A percentile compares a stretch with the other conserved stretches of the same genome.
phyloP scores from a whole-genome alignment of 2,329 filamentous ascomycete species.

The Beauveria scarabaeidicola region DNA sequence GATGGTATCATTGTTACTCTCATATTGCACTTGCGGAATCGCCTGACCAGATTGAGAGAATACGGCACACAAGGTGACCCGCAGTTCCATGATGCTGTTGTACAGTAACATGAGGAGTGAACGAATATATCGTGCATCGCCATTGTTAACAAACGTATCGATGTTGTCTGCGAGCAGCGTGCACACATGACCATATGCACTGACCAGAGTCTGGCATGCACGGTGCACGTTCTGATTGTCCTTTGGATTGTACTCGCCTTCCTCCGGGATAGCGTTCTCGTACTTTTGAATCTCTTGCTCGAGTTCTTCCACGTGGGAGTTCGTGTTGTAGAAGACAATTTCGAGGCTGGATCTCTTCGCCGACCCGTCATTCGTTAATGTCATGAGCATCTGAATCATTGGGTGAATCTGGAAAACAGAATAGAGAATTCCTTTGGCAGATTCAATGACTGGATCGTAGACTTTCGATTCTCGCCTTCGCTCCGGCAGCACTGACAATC shows the following conservation, averaged over 20 bases:
- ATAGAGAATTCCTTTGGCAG: conserved; percentile 58
- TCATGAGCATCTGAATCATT: conserved; percentile 57
- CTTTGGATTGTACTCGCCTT: conserved; percentile 36
- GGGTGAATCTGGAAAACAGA: conserved; percentile 61
- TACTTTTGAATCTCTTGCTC: conserved; percentile 58
- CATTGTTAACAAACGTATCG: conserved; percentile 55
- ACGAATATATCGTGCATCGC: conserved; percentile 58
- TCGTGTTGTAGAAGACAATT: conserved; percentile 60
- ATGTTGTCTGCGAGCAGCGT: conserved; percentile 52
- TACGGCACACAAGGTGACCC: conserved; percentile 40
- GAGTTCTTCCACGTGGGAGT: conserved; percentile 56
- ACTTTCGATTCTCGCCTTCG: conserved; percentile 53
- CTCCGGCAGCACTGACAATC: conserved; percentile 55
- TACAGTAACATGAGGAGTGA: conserved; percentile 56
- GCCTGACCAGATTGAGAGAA: conserved; percentile 18
- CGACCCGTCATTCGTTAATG: conserved; percentile 51
- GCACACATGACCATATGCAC: conserved; percentile 58
- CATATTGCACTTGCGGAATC: conserved; percentile 12
- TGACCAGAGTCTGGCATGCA: conserved; percentile 54
- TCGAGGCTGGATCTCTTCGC: conserved; percentile 56
- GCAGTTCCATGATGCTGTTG: conserved; percentile 59
- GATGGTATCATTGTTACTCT: conserved; percentile 37
- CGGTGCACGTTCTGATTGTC: conserved; percentile 57
- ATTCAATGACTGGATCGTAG: conserved; percentile 54
- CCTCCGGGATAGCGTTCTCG: conserved; percentile 38